Base-by-base conservation (phyloP, 2,329 filamentous ascomycete species). In the Nannizziopsis barbatae region DNA sequence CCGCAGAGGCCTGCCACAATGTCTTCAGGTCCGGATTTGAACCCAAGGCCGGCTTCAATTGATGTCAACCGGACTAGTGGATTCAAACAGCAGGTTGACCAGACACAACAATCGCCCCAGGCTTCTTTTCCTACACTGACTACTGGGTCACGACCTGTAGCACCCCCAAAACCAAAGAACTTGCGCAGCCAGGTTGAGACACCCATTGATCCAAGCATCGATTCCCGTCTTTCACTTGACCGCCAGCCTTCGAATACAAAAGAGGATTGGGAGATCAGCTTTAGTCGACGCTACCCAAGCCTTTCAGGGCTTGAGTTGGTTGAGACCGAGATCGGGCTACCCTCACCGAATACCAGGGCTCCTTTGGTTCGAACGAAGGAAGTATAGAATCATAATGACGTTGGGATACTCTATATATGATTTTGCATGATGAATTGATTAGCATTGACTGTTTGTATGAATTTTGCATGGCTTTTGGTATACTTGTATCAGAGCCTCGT, bases 231-330 rank as follows among this genome's bases (percentile, higher is more conserved):
- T 8, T 43, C 37, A 2, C 17, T 47, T 15, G 44, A 44, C 36
- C 32, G 41, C 36, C 57, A 56, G 17, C 57, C 56, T 14, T 46
- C 59, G 36, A 63, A 54, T 33, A 52, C 59, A 0, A 56, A 57
- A 40, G 84, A 88, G 66, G 77, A 81, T 50, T 78, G 75, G 72
- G 77, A 82, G 53, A 67, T 68, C 17, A 76, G 86, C 60, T 95
- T 96, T 63, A 83, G 81, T 52, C 88, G 88, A 66, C 75, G 87
- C 50, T 95, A 88, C 65, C 90, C 90, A 0, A 93, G 84, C 62
- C 69, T 96, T 50, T 82, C 81, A 49, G 78, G 86, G 8, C 77
- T 95, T 56, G 89, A 95, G 69, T 85, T 90, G 80, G 83, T 87
- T n/a, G 85, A 92, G 68, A 78, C 81, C 52, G 83, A 77, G 56